These are phyloP conservation scores for Aegle marmelos DNA, from an alignment of 345 rosid species.

Conservation along the genomic window DNA sequence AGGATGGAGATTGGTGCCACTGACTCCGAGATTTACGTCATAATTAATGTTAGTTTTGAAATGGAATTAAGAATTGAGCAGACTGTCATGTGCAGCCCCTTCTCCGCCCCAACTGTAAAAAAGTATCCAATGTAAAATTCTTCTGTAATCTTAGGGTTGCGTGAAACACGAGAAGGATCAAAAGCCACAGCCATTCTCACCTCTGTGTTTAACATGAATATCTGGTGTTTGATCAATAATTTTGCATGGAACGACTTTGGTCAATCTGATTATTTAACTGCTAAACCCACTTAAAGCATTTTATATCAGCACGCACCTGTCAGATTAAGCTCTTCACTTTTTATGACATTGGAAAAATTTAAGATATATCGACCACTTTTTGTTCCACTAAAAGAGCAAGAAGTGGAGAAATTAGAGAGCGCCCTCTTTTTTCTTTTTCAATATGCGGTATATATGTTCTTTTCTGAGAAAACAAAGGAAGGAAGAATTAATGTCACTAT, in stretches of 20 bases:
- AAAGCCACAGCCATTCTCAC: neutral
- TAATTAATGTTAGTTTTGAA: constrained; percentile 7
- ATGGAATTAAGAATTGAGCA: neutral
- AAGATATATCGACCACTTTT: too few relatives aligned
- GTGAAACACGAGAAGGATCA: constrained; percentile 12
- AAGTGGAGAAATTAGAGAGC: neutral
- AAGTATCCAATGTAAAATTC: constrained; percentile 17
- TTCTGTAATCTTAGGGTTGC: neutral
- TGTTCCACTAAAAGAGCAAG: too few relatives aligned
- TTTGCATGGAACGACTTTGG: too few relatives aligned
- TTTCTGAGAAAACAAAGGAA: neutral
- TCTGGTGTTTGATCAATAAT: too few relatives aligned
- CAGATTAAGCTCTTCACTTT: too few relatives aligned
- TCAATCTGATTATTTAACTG: too few relatives aligned
- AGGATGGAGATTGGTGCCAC: constrained; percentile 12
- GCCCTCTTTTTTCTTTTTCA: neutral
- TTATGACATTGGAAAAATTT: too few relatives aligned
- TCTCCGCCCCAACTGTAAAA: neutral
- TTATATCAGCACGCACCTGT: too few relatives aligned
- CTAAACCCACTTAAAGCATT: too few relatives aligned
- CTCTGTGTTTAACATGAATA: neutral
- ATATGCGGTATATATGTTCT: neutral
- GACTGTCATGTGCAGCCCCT: neutral
- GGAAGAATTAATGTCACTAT: neutral
- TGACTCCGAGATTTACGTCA: neutral